Base-by-base conservation (phyloP, 1,139 yeast genomes). In the Debaryomycetaceae sp. region DNA sequence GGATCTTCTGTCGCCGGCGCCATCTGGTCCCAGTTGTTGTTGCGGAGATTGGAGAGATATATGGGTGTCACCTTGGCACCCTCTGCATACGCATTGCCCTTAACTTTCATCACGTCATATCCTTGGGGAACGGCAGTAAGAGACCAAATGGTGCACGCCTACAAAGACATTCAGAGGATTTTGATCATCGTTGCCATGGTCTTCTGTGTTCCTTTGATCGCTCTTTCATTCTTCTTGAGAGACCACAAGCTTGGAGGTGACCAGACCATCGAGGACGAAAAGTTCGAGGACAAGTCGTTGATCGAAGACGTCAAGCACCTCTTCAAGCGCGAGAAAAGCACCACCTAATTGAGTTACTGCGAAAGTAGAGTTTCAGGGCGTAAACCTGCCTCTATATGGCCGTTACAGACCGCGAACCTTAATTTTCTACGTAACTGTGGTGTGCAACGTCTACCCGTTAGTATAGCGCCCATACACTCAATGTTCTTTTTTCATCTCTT, bases 81-180 rank as follows among this genome's bases (percentile, higher is more conserved):
- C 0, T 47, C 48, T 5, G 84, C 82, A 7, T 82, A 81, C 52
- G 62, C 63, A 2, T 56, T 67, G 11, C 87, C 87, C 11, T 69
- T 71, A 45, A 55, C 65, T 0, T 79, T 78, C 49, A 66, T 76
- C 41, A n/a, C n/a, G n/a, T n/a, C n/a, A n/a, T n/a, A 80, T 52
- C 58, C 78, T 1, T 78, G 83, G 83, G 85, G 78, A 1, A 65
- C 83, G 1, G 76, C 81, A 9, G 76, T 72, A 47, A 75, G 87
- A 59, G 52, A 58, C 5, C 79, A 73, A 2, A 66, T 80, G 40
- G 81, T 80, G 5, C 64, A 60, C 40, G 75, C 85, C 2, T 83
- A 83, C 58, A 74, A 71, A 47, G 65, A 78, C 47, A 73, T 80
- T 38, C 87, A 83, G 60, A 67, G 69, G 52, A 59, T 76, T 44